phyloP scores from a whole-genome alignment of 441 rosid species.

The Corymbia citriodora region DNA sequence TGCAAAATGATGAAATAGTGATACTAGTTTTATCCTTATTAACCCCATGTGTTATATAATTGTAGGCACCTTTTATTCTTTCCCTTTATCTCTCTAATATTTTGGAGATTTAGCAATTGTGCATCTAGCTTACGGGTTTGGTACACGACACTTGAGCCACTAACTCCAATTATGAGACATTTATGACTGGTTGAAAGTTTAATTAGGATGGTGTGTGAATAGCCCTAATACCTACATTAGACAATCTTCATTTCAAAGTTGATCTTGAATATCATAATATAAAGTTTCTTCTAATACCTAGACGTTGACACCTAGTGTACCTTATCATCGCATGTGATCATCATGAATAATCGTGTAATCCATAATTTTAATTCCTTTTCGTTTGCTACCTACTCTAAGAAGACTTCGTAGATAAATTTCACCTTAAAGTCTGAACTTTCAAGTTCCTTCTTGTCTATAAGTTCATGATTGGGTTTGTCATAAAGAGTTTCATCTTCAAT shows the following conservation, averaged over 20 bases:
- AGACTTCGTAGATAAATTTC: not conserved
- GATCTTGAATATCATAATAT: too few species aligned
- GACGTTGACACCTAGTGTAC: not conserved
- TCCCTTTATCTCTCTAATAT: too few species aligned
- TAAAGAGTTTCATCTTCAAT: not conserved
- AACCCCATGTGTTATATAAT: too few species aligned
- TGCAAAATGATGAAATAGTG: not conserved
- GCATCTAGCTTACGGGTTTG: too few species aligned
- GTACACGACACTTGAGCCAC: not conserved
- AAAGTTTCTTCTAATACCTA: not conserved
- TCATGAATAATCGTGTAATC: too few species aligned
- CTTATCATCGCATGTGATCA: too few species aligned
- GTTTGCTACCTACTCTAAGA: accelerated
- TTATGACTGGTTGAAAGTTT: not conserved
- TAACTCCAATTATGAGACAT: not conserved
- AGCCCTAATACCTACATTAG: not conserved
- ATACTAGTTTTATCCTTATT: too few species aligned
- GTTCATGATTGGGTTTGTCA: accelerated
- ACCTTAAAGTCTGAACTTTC: not conserved
- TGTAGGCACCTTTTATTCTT: too few species aligned
- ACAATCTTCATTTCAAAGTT: not conserved
- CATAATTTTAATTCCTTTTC: too few species aligned
- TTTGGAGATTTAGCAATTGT: not conserved
- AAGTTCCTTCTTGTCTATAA: not conserved
- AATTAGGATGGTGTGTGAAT: not conserved